Evolutionary conservation across 495 filamentous ascomycete species (phyloP).

Genomic region (Hypomontagnella monticulosa): DNA sequence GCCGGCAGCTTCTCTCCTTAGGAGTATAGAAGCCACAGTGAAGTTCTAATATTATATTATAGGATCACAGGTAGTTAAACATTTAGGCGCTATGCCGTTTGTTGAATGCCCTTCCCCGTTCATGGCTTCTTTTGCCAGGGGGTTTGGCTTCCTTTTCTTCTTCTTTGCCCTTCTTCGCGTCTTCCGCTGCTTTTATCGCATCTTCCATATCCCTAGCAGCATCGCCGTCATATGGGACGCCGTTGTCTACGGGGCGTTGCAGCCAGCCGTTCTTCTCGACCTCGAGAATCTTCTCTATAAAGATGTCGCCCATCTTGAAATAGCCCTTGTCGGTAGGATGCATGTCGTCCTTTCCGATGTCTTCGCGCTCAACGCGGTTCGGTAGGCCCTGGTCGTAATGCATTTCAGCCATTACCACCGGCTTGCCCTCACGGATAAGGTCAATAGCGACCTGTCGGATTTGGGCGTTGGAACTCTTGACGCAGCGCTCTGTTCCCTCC

Average conservation of each 20-base stretch:
- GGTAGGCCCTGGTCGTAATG: conserved; percentile 41
- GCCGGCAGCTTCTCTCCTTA: neutral
- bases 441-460: conserved; percentile 50
- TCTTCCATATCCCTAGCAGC: conserved; percentile 43
- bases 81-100: neutral
- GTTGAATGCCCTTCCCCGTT: neutral
- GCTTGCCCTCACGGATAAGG: conserved; percentile 50
- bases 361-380: conserved; percentile 40
- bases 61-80: neutral
- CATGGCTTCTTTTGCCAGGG: conserved; percentile 6
- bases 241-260: conserved; percentile 45
- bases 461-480: conserved; percentile 44
- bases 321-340: conserved; percentile 61
- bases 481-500: conserved; percentile 47
- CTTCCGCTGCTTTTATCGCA: conserved; percentile 35
- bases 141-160: conserved; percentile 5
- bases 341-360: conserved; percentile 42
- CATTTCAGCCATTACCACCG: conserved; percentile 40
- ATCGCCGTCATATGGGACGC: conserved; percentile 45
- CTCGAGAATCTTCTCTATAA: conserved; percentile 51
- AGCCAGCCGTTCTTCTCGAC: conserved; percentile 52
- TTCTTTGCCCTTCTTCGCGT: conserved; percentile 25
- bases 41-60: neutral
- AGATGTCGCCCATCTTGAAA: conserved; percentile 58
- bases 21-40: neutral